phyloP scores from a whole-genome alignment of 768 basidiomycete genomes.

The Pleurotus djamor region DNA sequence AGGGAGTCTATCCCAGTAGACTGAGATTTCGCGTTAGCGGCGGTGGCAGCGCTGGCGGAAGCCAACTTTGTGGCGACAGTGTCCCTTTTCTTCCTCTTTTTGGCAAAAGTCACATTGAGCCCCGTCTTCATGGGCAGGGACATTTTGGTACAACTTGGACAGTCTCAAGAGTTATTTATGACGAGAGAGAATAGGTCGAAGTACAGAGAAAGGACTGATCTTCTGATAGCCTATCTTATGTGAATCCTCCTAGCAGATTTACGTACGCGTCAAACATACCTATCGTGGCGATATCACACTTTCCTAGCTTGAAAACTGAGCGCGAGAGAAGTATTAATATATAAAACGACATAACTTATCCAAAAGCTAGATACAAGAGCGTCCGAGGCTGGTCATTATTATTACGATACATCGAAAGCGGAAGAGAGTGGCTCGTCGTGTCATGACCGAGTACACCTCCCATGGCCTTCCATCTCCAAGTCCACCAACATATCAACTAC shows the following conservation, averaged over 20 bases:
- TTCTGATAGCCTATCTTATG: no score
- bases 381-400: not conserved
- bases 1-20: no score
- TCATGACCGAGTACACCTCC: not conserved
- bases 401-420: not conserved
- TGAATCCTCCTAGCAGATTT: no score
- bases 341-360: not conserved
- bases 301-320: no score
- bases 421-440: not conserved
- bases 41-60: not conserved
- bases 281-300: no score
- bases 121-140: not conserved
- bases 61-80: not conserved
- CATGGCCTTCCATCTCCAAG: slow-evolving; percentile 25
- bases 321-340: no score
- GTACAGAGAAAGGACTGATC: no score
- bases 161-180: no score
- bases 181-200: no score
- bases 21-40: not conserved
- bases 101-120: not conserved
- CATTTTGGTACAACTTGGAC: no score
- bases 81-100: not conserved
- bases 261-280: no score
- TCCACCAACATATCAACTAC: slow-evolving; percentile 70
- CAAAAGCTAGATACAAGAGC: not conserved